phyloP scores from a whole-genome alignment of 202 grass and related monocot genomes.

The Carex arenaria region DNA sequence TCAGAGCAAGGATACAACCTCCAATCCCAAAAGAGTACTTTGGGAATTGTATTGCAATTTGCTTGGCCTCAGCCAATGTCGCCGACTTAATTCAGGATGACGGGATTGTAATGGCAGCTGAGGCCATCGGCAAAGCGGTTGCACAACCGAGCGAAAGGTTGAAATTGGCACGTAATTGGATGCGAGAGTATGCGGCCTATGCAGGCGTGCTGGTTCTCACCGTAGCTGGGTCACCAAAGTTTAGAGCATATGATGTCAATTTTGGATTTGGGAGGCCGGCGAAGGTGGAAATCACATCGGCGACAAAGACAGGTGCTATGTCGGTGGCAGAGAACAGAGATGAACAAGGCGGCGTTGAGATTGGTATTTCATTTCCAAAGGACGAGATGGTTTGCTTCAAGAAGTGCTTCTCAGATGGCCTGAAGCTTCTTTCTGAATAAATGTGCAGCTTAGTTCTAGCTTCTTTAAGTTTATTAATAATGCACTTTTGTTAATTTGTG shows the following conservation, averaged over 20 bases:
- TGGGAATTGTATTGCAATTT: conserved; percentile 1
- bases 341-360: conserved; percentile 21
- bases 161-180: neutral
- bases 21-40: neutral
- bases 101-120: neutral
- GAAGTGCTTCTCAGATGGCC: conserved; percentile 8
- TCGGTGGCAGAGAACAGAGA: conserved; percentile 16
- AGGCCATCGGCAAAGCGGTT: neutral
- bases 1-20: neutral
- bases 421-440: neutral
- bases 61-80: neutral
- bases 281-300: conserved; percentile 29
- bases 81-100: neutral
- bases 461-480: neutral
- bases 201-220: neutral
- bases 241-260: conserved; percentile 25
- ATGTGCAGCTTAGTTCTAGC: neutral
- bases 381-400: conserved; percentile 23
- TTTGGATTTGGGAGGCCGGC: conserved; percentile 21
- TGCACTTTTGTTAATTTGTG: neutral
- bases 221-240: conserved; percentile 22
- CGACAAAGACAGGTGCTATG: conserved; percentile 1
- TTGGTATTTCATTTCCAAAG: conserved; percentile 19
- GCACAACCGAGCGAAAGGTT: neutral
- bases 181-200: neutral